Base-by-base conservation (phyloP, 1,284 basidiomycete species). In the Stygiomarasmius scandens region DNA sequence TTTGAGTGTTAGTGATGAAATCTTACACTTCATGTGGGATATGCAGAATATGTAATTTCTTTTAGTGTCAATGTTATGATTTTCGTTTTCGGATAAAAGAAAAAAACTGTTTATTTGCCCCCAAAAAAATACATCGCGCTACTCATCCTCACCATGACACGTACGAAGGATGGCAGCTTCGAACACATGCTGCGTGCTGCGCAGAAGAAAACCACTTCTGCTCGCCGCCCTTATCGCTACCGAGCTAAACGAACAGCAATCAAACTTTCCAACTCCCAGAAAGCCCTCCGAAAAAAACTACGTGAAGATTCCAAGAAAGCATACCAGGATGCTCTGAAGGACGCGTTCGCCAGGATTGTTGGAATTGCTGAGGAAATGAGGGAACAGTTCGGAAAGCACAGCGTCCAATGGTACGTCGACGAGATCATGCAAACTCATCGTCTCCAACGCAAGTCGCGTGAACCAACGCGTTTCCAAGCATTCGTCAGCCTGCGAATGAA, bases 361-460 rank as follows among this genome's bases (percentile, higher is more conserved):
- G 38, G 4, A 52, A 44, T 5, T 20, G 51, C 51, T 9, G 20
- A 2, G 3, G 51, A 22, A 19, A 38, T 52, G 12, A 34, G 44
- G 14, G 51, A 52, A 25, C 4, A 25, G 16, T 25, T 43, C 25
- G 36, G 36, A 3, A 41, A 52, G 19, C 38, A 27, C 12, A n/a
- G 16, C 36, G 38, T 25, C 12, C 3, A 44, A 9, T 19, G 24
- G 23, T 41, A 41, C 23, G 14, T 46, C 8, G 32, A 25, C 19
- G 52, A 54, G 9, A 46, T 54, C 27, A 45, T 46, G 41, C 52
- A 54, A 22, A 29, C 52, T 16, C 19, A 54, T 22, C 14, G 43
- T 6, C 43, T 54, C 1, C 11, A 32, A 34, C 14, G 6, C 11
- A 29, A n/a, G 12, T 25, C 16, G 9, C 46, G 44, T 16, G 12